Base-by-base conservation (phyloP, 2,329 filamentous ascomycete genomes). In the Pseudocercospora musae region DNA sequence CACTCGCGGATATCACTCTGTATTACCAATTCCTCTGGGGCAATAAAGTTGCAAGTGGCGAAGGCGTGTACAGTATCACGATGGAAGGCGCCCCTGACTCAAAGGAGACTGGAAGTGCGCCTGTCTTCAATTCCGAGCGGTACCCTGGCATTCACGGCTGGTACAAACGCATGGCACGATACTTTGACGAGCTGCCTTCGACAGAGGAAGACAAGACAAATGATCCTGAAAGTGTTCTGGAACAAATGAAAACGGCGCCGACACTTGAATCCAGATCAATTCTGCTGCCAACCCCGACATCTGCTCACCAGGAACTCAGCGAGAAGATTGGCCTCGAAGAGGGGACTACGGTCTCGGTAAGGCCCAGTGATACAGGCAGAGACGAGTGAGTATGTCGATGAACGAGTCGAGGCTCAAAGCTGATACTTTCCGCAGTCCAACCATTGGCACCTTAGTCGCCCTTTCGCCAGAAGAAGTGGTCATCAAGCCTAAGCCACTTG, bases 21-120 rank as follows among this genome's bases (percentile, higher is more conserved):
- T 78, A 71, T 52, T 78, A 78, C 46, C 75, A 79, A 54, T 61
- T 78, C 0, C 58, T 70, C 0, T 79, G 78, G 78, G 78, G 74
- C 6, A 66, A 69, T 0, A 75, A 78, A 15, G 78, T 79, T 23
- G 72, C 76, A 1, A 66, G 66, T 4, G 77, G 77, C 0, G 68
- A 70, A 11, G 71, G 74, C 0, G 70, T 76, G 21, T 66, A 72
- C 7, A 73, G 78, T 60, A 63, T 79, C 1, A 78, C 74, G 0
- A 74, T 69, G 10, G 77, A 77, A 10, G 73, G 70, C 2, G 71
- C 72, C 3, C 7, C 57, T 10, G 74, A 78, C 61, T 63, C 68
- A 1, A 62, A 72, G 2, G 70, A 69, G 8, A 27, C 49, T 5
- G 57, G 58, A 1, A 64, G 65, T 8, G 60, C 56, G 4, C 58